phyloP scores from a whole-genome alignment of 2,329 filamentous ascomycete species.

The Xylaria sp. region DNA sequence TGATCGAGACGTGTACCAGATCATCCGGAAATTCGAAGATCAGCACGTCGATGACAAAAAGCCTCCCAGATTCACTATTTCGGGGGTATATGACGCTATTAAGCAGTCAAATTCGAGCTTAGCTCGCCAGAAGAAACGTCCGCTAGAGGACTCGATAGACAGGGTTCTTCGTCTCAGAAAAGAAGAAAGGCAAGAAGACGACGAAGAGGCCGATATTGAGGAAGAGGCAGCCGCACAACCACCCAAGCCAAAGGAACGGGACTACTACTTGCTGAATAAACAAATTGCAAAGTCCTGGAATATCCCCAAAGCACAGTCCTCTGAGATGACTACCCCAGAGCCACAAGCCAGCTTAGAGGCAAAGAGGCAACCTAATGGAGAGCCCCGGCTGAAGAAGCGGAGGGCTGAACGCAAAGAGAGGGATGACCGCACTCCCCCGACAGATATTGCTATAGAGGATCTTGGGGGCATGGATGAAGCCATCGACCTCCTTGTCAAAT shows the following conservation, averaged over 20 bases:
- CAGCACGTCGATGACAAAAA: constrained; percentile 65
- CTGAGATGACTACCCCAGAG: constrained; percentile 29
- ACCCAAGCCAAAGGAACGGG: constrained; percentile 40
- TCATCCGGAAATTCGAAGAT: constrained; percentile 78
- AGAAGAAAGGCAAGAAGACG: constrained; percentile 63
- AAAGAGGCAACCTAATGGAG: constrained; percentile 66
- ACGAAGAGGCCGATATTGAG: constrained; percentile 40
- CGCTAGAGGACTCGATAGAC: constrained; percentile 85
- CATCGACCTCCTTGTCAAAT: constrained; percentile 70
- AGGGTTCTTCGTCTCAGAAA: constrained; percentile 77
- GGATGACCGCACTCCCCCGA: constrained; percentile 68
- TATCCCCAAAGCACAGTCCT: constrained; percentile 36
- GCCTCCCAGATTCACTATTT: constrained; percentile 59
- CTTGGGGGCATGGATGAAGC: constrained; percentile 79
- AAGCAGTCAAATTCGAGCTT: constrained; percentile 86
- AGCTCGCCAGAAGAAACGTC: constrained; percentile 79
- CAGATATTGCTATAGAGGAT: constrained; percentile 70
- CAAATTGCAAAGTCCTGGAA: constrained; percentile 51
- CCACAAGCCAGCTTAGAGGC: constrained; percentile 36
- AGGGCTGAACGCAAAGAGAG: constrained; percentile 56
- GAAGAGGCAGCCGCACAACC: constrained; percentile 33
- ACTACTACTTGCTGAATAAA: constrained; percentile 47
- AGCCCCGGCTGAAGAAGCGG: constrained; percentile 69
- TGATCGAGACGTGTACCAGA: constrained; percentile 73
- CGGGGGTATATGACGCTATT: constrained; percentile 76